Base-by-base conservation (phyloP, 2,329 filamentous ascomycete species). In the Penicillium sp. region DNA sequence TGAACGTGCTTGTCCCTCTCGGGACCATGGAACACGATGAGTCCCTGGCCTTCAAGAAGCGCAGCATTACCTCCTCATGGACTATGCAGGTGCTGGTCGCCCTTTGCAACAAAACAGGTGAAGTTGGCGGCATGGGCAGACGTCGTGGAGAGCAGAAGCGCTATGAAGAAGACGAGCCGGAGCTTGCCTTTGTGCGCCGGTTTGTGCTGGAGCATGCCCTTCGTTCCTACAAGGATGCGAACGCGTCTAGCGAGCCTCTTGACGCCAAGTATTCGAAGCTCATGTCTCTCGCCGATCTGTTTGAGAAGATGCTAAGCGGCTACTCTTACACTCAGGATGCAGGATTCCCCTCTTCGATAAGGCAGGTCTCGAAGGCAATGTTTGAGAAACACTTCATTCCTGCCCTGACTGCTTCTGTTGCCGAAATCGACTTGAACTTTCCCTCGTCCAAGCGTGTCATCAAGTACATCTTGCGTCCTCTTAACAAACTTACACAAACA, bases 311-410 rank as follows among this genome's bases (percentile, higher is more conserved):
- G 80, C 82, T 96, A 54, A 87, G 85, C 46, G 87, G 88, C 36
- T 86, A 86, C 65, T 81, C 89, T 11, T 86, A 80, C 13, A 74
- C 75, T 37, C 70, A 70, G 54, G 71, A 70, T 50, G 69, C 68
- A 51, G 74, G 65, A 50, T 67, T 58, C 54, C 72, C 44, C 61
- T 76, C 56, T 35, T 90, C 89, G 6, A 86, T 90, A 53, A 84
- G 86, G 59, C 89, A 95, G 62, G 79, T 98, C 57, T 85, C 88
- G 27, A 88, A 89, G 56, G 82, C 96, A 50, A 98, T 98, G 93
- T 97, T 95, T 60, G 93, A 98, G 71, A 98, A 97, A 73, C 89
- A 94, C 46, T 95, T 93, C 65, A 84, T 97, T 51, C 81, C 87
- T 20, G 86, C 91, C 39, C 73, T 98, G 49, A 97, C 93, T 1